Conservation (phyloP, 192 early-diverging fungal species). For the Anaeromyces robustus region DNA sequence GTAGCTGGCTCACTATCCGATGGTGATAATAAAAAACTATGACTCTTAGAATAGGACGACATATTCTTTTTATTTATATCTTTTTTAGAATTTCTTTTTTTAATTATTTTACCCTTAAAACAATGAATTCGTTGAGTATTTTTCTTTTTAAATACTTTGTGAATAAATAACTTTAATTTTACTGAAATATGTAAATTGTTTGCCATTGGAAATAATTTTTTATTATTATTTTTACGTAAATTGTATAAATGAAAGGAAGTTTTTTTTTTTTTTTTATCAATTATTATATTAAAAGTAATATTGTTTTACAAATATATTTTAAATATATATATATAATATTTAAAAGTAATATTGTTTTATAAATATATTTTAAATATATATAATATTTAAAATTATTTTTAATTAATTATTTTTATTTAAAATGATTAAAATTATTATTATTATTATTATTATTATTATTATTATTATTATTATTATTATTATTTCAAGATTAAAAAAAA, state of each 20-base stretch:
- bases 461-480: no score
- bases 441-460: no score
- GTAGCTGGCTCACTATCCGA: neutral
- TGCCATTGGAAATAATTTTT: neutral
- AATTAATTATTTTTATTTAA: no score
- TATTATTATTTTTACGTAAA: neutral
- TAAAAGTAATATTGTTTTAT: no score
- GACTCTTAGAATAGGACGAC: neutral
- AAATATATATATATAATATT: no score
- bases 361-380: no score
- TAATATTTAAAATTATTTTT: no score
- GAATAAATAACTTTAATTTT: neutral
- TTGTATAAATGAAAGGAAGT: neutral
- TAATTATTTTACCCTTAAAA: neutral
- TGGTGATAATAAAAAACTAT: neutral
- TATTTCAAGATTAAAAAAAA: no score
- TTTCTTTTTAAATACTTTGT: neutral
- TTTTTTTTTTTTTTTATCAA: neutral
- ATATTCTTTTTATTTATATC: neutral
- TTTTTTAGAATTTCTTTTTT: neutral
- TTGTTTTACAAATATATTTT: no score
- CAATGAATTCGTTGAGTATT: neutral
- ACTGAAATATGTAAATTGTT: neutral
- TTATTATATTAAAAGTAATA: no score
- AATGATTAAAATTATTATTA: no score